These are phyloP conservation scores for Vitis hybrid DNA, from an alignment of 177 flowering plant species.

Conservation along the genomic window DNA sequence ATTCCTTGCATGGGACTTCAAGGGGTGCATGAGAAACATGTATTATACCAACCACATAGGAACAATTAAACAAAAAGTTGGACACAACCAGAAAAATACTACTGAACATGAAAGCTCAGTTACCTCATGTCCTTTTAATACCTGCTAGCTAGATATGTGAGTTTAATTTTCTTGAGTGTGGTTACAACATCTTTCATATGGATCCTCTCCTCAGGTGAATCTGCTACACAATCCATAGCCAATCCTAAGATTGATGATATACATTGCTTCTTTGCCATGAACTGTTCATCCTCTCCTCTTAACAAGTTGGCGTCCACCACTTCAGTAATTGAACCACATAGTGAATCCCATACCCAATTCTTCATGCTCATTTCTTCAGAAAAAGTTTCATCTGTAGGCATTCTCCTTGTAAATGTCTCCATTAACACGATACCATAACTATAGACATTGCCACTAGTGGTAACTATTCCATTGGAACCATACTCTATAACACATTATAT, in stretches of 20 bases:
- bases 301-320: constrained; percentile 15
- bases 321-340: background rate
- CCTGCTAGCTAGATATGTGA: too few species aligned
- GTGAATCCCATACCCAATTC: constrained; percentile 5
- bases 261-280: background rate
- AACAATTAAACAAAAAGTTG: too few species aligned
- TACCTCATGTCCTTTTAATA: too few species aligned
- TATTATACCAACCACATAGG: too few species aligned
- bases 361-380: background rate
- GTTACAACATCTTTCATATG: constrained; percentile 4
- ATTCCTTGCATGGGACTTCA: too few species aligned
- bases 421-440: constrained; percentile 20
- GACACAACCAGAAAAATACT: too few species aligned
- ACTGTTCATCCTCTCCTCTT: background rate
- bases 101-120: too few species aligned
- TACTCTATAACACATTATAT: constrained; percentile 5
- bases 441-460: constrained; percentile 18
- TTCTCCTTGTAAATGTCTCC: constrained; percentile 22
- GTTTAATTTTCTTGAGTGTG: constrained; percentile 7
- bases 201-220: constrained; percentile 4
- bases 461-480: constrained; percentile 11
- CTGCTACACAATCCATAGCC: constrained; percentile 13
- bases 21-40: too few species aligned
- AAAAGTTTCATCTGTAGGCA: constrained; percentile 1
- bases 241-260: constrained; percentile 11